Evolutionary conservation across 495 filamentous ascomycete genomes (phyloP).

Genomic region (Lasiosphaeria hispida): DNA sequence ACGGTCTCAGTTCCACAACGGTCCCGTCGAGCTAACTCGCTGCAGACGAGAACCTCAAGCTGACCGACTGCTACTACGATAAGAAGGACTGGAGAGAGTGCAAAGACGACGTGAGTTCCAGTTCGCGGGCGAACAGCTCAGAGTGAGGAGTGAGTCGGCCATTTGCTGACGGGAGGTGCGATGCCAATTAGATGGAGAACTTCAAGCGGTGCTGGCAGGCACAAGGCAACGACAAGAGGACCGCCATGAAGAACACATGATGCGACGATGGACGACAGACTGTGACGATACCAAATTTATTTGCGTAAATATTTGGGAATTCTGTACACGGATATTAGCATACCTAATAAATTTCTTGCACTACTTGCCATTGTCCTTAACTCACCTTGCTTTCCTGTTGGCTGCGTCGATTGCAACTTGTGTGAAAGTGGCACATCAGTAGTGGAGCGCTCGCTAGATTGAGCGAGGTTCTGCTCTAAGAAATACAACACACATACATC

Average conservation of each 20-base stretch:
- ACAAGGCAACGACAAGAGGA: slow-evolving; percentile 84
- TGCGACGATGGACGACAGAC: not conserved
- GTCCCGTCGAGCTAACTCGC: not conserved
- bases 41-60: slow-evolving; percentile 78
- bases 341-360: too few relatives aligned
- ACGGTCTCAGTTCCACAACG: not conserved
- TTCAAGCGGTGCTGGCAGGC: slow-evolving; percentile 93
- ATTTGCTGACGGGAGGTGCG: slow-evolving; percentile 4
- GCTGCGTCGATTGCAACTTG: too few relatives aligned
- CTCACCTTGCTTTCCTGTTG: too few relatives aligned
- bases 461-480: too few relatives aligned
- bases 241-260: slow-evolving; percentile 65
- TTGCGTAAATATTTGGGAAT: not conserved
- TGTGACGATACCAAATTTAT: not conserved
- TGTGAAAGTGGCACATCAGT: too few relatives aligned
- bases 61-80: slow-evolving; percentile 94
- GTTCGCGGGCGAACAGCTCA: too few relatives aligned
- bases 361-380: too few relatives aligned
- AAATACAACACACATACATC: too few relatives aligned
- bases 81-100: slow-evolving; percentile 96
- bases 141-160: too few relatives aligned
- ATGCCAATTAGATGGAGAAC: slow-evolving; percentile 71
- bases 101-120: slow-evolving; percentile 72
- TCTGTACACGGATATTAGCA: not conserved
- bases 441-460: too few relatives aligned